phyloP scores from a whole-genome alignment of 1,284 basidiomycete species.

The Sphaerobolus stellatus region DNA sequence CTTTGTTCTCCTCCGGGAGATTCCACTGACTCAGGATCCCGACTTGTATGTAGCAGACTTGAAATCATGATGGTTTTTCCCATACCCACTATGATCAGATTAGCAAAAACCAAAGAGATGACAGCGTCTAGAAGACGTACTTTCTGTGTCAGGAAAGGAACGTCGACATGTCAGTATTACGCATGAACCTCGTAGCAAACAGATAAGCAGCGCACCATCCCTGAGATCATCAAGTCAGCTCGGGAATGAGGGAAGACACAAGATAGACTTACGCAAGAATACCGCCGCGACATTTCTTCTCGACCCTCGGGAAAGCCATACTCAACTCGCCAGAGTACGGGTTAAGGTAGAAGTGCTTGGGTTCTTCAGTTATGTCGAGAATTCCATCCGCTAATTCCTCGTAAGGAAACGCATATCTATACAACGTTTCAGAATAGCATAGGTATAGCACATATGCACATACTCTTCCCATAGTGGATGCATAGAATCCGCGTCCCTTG shows the following conservation, averaged over 20 bases:
- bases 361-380: conserved; percentile 71
- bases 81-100: conserved; percentile 72
- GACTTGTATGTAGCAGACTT: conserved; percentile 83
- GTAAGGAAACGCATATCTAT: conserved; percentile 67
- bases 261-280: conserved; percentile 74
- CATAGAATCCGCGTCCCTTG: conserved; percentile 72
- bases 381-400: conserved; percentile 48
- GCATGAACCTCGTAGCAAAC: background rate
- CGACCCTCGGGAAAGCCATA: conserved; percentile 81
- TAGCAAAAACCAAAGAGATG: background rate
- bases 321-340: conserved; percentile 95
- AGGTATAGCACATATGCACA: conserved; percentile 28
- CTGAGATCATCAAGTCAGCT: conserved; percentile 30
- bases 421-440: no score
- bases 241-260: background rate
- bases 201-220: conserved; percentile 47
- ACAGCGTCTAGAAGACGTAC: conserved; percentile 33
- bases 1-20: conserved; percentile 33
- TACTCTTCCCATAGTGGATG: conserved; percentile 96
- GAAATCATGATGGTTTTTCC: conserved; percentile 98
- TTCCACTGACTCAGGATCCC: conserved; percentile 34
- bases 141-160: conserved; percentile 37
- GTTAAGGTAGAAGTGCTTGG: conserved; percentile 81
- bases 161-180: conserved; percentile 1
- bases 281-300: conserved; percentile 79